Conservation (phyloP, 208 protist genomes). For the Endotrypanum monterogeii region DNA sequence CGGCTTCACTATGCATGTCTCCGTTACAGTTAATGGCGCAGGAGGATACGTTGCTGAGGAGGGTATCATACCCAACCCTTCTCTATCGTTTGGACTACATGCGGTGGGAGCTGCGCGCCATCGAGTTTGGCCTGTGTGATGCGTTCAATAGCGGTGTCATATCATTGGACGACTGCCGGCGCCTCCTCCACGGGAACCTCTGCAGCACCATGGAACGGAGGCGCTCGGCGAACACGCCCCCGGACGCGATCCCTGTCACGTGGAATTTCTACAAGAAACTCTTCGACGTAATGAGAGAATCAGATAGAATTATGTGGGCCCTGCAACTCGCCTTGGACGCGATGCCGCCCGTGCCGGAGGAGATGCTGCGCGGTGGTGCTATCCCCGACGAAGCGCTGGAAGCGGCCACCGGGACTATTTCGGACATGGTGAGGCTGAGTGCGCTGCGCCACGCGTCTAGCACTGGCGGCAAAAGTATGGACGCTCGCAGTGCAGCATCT, state of each 20-base stretch:
- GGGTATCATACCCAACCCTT: conserved; percentile 35
- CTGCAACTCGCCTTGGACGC: conserved; percentile 55
- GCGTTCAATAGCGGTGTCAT: conserved; percentile 52
- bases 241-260: conserved; percentile 14
- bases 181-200: conserved; percentile 36
- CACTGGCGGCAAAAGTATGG: background rate
- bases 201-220: background rate
- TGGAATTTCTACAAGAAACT: conserved; percentile 73
- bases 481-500: background rate
- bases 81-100: conserved; percentile 57
- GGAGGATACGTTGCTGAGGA: conserved; percentile 20
- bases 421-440: conserved; percentile 24
- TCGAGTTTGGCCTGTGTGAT: conserved; percentile 71
- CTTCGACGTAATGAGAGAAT: conserved; percentile 69
- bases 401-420: conserved; percentile 18
- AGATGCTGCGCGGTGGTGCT: conserved; percentile 30
- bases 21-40: conserved; percentile 13
- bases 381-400: conserved; percentile 32
- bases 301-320: conserved; percentile 41
- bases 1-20: background rate
- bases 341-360: conserved; percentile 34
- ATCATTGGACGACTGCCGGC: conserved; percentile 41
- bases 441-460: conserved; percentile 11
- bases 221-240: background rate
- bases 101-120: conserved; percentile 60